Percentiles rank a stretch among this genome's conserved stretches.
phyloP scores from a whole-genome alignment of 1,284 basidiomycete genomes.

The Pseudozyma pruni region DNA sequence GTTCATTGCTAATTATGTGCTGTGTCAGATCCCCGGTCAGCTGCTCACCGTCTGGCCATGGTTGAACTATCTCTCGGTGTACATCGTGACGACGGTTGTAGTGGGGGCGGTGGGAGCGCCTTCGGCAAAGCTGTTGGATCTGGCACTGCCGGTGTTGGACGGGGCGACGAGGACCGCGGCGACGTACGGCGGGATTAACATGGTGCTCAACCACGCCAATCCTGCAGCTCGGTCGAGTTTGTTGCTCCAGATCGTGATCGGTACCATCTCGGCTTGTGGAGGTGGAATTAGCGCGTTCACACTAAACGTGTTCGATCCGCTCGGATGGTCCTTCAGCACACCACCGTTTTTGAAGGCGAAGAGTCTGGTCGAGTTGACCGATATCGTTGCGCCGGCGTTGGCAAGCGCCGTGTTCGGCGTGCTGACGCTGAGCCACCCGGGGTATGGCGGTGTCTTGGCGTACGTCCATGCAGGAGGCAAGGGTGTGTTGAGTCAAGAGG shows the following conservation, averaged over 20 bases:
- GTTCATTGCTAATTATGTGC: conserved; percentile 50
- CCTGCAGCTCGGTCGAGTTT: conserved; percentile 26
- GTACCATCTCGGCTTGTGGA: conserved; percentile 54
- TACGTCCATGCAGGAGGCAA: conserved; percentile 7
- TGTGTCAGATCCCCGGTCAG: conserved; percentile 49
- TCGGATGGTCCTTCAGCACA: conserved; percentile 51
- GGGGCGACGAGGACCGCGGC: conserved; percentile 54
- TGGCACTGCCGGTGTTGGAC: conserved; percentile 49
- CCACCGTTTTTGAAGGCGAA: conserved; percentile 51
- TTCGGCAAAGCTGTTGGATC: conserved; percentile 41
- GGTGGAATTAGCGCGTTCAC: conserved; percentile 58
- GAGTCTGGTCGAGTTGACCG: conserved; percentile 43
- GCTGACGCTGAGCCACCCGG: conserved; percentile 40
- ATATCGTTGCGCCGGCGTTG: conserved; percentile 50
- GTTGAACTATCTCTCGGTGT: conserved; percentile 57
- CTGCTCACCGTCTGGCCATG: conserved; percentile 50
- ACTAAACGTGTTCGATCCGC: conserved; percentile 52
- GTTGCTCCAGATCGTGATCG: conserved; percentile 50
- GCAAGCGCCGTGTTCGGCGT: conserved; percentile 45
- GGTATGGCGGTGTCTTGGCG: conserved; percentile 19
- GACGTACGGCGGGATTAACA: conserved; percentile 42
- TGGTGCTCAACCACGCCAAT: conserved; percentile 44
- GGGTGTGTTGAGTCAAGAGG: conserved; percentile 32
- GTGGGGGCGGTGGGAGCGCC: conserved; percentile 26
- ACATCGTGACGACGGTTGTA: conserved; percentile 9